Conservation (phyloP, 2,329 filamentous ascomycete genomes). For the Raffaelea ambrosiae region DNA sequence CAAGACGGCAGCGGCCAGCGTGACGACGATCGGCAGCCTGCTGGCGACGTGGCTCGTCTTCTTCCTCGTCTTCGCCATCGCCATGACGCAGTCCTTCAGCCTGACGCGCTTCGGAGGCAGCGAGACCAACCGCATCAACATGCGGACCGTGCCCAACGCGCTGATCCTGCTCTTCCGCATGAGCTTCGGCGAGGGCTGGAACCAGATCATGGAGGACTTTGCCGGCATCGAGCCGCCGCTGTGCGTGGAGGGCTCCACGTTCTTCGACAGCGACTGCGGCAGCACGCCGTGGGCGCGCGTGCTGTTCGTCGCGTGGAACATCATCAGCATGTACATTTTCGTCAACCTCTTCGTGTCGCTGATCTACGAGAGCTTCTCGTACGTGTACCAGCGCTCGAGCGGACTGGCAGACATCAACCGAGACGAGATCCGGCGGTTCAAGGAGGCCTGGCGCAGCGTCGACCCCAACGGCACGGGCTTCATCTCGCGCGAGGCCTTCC, state of each 20-base stretch:
- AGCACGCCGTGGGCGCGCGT: constrained; percentile 80
- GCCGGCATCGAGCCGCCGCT: constrained; percentile 70
- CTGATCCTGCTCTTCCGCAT: constrained; percentile 88
- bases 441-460: constrained; percentile 94
- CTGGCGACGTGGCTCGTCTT: constrained; percentile 96
- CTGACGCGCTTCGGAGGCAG: constrained; percentile 75
- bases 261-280: constrained; percentile 87
- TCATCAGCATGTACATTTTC: constrained; percentile 99
- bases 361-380: constrained; percentile 99
- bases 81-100: constrained; percentile 90
- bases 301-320: constrained; percentile 95
- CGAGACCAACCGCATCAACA: constrained; percentile 76
- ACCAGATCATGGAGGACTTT: constrained; percentile 92
- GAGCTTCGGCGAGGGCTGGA: constrained; percentile 95
- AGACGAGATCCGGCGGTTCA: constrained; percentile 92
- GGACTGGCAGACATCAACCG: constrained; percentile 84
- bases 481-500: constrained; percentile 84
- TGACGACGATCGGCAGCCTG: constrained; percentile 83
- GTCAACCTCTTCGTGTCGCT: constrained; percentile 96
- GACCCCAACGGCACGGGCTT: constrained; percentile 88
- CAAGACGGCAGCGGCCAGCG: constrained; percentile 92
- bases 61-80: constrained; percentile 93
- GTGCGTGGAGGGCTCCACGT: constrained; percentile 63
- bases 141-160: constrained; percentile 87
- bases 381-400: constrained; percentile 94